Percentiles rank a stretch among this genome's conserved stretches.
These are phyloP conservation scores for Plasmodium adleri DNA, from an alignment of 169 alveolate species.

Conservation along the genomic window DNA sequence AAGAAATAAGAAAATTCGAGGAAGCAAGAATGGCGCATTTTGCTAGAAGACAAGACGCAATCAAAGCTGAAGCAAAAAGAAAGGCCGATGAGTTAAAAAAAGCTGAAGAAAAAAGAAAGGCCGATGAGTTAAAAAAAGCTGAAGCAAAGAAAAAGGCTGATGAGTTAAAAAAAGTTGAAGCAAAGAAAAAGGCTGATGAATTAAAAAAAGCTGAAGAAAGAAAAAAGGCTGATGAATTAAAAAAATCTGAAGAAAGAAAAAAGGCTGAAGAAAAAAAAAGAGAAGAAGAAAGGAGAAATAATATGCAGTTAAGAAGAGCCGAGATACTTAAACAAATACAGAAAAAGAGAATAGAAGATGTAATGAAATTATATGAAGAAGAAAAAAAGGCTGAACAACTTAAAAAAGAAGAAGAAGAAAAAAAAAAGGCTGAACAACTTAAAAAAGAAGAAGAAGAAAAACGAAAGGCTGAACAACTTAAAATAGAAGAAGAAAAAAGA, in stretches of 20 bases:
- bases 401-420: conserved; percentile 4
- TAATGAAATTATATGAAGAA: neutral
- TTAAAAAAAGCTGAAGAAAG: conserved; percentile 14
- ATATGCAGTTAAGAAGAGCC: neutral
- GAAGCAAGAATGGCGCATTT: neutral
- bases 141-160: conserved; percentile 17
- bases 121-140: neutral
- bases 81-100: conserved; percentile 12
- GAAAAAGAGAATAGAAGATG: conserved; percentile 13
- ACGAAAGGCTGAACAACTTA: neutral
- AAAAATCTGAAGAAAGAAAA: conserved; percentile 12
- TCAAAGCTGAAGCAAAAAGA: neutral
- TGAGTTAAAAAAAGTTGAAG: conserved; percentile 9
- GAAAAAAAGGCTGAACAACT: neutral
- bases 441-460: conserved; percentile 13
- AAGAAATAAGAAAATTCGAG: neutral
- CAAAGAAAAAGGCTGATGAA: conserved; percentile 5
- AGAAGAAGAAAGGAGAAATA: conserved; percentile 8
- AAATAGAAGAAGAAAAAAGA: conserved; percentile 7
- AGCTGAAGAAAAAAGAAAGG: neutral
- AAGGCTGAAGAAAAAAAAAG: conserved; percentile 9
- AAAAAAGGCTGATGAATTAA: conserved; percentile 6
- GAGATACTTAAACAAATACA: neutral
- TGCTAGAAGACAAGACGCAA: conserved; percentile 12
- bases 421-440: conserved; percentile 4